Evolutionary conservation across 495 filamentous ascomycete species (phyloP).

Genomic region (Hyaloscypha variabilis): DNA sequence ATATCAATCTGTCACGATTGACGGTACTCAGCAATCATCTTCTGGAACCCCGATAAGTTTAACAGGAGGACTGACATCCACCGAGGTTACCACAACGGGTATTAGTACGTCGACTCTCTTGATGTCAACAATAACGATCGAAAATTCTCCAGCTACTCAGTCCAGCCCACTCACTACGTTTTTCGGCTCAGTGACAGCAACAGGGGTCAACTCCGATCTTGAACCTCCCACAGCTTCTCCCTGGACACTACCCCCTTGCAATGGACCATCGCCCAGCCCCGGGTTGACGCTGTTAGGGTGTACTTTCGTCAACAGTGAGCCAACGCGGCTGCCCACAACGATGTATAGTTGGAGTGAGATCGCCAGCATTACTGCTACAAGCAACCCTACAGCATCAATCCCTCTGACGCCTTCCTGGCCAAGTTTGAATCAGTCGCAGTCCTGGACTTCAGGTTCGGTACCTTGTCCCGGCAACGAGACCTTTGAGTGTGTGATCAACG

Average conservation of each 20-base stretch:
- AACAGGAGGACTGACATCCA: too few relatives aligned
- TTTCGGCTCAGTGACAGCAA: neutral
- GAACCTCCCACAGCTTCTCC: neutral
- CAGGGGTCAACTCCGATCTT: neutral
- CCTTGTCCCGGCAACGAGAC: neutral
- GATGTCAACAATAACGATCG: too few relatives aligned
- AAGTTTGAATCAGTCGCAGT: neutral
- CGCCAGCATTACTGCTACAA: too few relatives aligned
- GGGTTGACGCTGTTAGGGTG: neutral
- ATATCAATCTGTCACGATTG: too few relatives aligned
- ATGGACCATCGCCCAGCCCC: neutral
- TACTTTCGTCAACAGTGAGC: neutral
- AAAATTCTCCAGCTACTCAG: neutral
- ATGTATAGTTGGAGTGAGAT: neutral
- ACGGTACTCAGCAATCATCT: too few relatives aligned
- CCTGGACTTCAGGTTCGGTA: neutral
- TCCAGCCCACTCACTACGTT: neutral
- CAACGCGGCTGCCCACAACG: neutral
- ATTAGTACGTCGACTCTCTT: too few relatives aligned
- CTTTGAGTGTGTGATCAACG: neutral
- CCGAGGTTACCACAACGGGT: too few relatives aligned
- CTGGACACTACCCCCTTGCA: neutral
- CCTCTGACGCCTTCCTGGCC: too few relatives aligned
- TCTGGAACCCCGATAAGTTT: too few relatives aligned
- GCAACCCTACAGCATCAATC: too few relatives aligned